Evolutionary conservation across 306 rosid species (phyloP).

Genomic region (Gynostemma pentaphyllum): DNA sequence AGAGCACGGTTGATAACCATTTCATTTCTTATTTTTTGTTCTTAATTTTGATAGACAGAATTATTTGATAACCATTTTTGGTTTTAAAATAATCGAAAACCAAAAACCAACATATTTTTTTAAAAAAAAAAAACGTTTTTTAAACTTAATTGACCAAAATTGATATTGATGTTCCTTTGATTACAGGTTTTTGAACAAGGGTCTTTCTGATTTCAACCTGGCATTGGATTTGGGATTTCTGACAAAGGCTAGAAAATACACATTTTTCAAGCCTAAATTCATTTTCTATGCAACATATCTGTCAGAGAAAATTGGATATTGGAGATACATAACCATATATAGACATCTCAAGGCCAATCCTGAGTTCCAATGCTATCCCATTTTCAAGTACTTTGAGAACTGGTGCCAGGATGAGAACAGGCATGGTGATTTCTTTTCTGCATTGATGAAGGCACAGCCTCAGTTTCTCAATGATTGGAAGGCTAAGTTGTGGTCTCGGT

Average conservation of each 20-base stretch:
- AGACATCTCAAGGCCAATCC: slow-evolving; percentile 91
- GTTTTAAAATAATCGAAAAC: too few species aligned
- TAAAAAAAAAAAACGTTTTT: too few species aligned
- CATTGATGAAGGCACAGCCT: slow-evolving; percentile 97
- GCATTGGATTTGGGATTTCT: slow-evolving; percentile 98
- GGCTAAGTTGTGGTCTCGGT: slow-evolving; percentile 92
- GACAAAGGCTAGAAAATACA: slow-evolving; percentile 93
- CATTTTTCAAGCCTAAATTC: slow-evolving; percentile 96
- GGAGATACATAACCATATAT: slow-evolving; percentile 97
- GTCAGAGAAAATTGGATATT: slow-evolving; percentile 98
- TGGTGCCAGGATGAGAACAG: slow-evolving; percentile 99
- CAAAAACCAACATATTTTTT: too few species aligned
- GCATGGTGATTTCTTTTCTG: slow-evolving; percentile 97
- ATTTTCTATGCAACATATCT: slow-evolving; percentile 94
- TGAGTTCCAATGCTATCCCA: slow-evolving; percentile 86
- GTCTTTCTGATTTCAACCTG: slow-evolving; percentile 89
- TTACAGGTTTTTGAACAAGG: slow-evolving; percentile 89
- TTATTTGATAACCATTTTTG: too few species aligned
- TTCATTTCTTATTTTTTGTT: too few species aligned
- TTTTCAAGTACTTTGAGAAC: slow-evolving; percentile 95
- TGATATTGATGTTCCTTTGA: neutral
- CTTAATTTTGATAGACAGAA: too few species aligned
- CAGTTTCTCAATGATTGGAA: slow-evolving; percentile 98
- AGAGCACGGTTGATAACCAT: too few species aligned
- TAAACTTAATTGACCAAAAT: too few species aligned